Evolutionary conservation across 176 grass and related monocot genomes (phyloP).

Genomic region (Saccharum spontaneum): DNA sequence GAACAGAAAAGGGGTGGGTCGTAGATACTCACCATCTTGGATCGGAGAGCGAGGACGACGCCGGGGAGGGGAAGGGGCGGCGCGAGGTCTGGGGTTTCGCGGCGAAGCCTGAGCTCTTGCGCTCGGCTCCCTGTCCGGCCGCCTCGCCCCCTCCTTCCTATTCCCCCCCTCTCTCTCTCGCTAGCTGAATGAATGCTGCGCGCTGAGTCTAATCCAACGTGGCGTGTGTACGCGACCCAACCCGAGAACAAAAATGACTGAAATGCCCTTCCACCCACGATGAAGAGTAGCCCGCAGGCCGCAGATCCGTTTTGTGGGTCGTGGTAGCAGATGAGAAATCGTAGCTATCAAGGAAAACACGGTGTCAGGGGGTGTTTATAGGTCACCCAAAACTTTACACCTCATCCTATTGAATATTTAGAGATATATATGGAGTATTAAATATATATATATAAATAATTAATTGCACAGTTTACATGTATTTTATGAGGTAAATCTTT

Average conservation of each 20-base stretch:
- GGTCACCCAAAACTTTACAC: too few relatives aligned
- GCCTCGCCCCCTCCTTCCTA: background rate
- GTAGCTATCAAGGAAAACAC: too few relatives aligned
- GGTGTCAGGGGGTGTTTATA: too few relatives aligned
- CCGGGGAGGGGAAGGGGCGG: background rate
- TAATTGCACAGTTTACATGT: too few relatives aligned
- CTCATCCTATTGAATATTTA: too few relatives aligned
- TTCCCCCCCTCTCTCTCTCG: background rate
- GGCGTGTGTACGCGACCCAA: background rate
- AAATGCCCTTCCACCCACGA: background rate
- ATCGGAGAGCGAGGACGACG: slow-evolving; percentile 26
- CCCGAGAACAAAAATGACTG: background rate
- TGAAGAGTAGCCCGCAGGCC: too few relatives aligned
- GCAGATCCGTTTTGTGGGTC: too few relatives aligned
- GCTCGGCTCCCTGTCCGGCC: slow-evolving; percentile 14
- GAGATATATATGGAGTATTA: too few relatives aligned
- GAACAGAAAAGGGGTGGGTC: background rate
- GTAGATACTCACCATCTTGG: slow-evolving; percentile 48
- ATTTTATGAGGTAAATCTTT: too few relatives aligned
- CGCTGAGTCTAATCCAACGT: slow-evolving; percentile 23
- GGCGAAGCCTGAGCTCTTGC: slow-evolving; percentile 26
- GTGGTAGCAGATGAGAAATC: too few relatives aligned
- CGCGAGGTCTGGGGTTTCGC: slow-evolving; percentile 27
- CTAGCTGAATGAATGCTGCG: background rate
- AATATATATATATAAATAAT: too few relatives aligned